Conservation (phyloP, 805 yeast species). For the Schwanniomyces occidentalis region DNA sequence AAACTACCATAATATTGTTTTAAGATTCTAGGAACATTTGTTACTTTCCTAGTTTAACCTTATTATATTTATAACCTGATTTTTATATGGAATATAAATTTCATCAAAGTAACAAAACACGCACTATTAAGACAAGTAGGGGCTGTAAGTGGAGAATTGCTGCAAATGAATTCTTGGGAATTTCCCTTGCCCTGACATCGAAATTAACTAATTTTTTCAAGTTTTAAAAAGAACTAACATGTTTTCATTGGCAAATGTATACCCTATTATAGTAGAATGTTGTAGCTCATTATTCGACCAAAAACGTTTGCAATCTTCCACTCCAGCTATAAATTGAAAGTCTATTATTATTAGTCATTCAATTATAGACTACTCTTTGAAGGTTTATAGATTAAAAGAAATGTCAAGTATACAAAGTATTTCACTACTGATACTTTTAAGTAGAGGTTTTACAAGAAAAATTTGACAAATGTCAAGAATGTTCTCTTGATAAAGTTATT, state of each 20-base stretch:
- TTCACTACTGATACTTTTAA: slow-evolving; percentile 1
- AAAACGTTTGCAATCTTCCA: neutral
- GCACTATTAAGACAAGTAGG: too few species aligned
- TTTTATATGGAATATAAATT: too few species aligned
- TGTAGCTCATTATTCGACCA: slow-evolving; percentile 47
- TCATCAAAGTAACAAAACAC: too few species aligned
- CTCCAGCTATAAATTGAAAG: slow-evolving; percentile 1
- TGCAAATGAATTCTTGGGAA: too few species aligned
- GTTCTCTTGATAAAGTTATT: slow-evolving; percentile 61
- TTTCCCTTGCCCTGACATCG: too few species aligned
- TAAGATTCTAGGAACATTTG: too few species aligned
- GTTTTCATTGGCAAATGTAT: slow-evolving; percentile 25
- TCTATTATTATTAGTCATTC: slow-evolving; percentile 1
- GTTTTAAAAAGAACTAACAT: slow-evolving; percentile 8
- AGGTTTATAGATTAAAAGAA: slow-evolving; percentile 1
- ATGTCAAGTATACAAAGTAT: slow-evolving; percentile 2
- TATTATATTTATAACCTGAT: too few species aligned
- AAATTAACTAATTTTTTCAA: too few species aligned
- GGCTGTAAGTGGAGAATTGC: too few species aligned
- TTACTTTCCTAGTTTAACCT: too few species aligned
- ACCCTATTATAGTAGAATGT: slow-evolving; percentile 27
- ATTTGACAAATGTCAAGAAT: slow-evolving; percentile 3
- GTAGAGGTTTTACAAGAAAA: slow-evolving; percentile 2
- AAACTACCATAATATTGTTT: too few species aligned
- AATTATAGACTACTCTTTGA: slow-evolving; percentile 2